These are phyloP conservation scores for Dryas drummondii DNA, from an alignment of 306 rosid species.

Conservation along the genomic window DNA sequence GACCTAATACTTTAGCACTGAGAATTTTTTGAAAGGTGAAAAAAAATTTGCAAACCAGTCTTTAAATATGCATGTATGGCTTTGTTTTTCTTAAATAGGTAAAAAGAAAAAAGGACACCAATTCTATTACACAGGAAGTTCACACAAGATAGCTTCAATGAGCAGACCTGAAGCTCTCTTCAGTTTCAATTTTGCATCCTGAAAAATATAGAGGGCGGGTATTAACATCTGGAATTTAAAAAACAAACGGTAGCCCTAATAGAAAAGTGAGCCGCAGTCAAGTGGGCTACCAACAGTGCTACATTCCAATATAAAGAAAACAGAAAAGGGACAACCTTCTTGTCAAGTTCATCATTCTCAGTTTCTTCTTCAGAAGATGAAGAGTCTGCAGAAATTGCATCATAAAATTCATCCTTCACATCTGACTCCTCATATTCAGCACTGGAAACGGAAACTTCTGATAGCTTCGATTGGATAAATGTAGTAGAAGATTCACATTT, in stretches of 20 bases:
- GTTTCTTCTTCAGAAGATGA: slow-evolving; percentile 47
- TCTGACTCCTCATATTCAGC: slow-evolving; percentile 52
- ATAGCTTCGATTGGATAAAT: slow-evolving; percentile 46
- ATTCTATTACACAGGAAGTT: background rate
- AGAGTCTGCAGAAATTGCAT: slow-evolving; percentile 72
- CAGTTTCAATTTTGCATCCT: slow-evolving; percentile 50
- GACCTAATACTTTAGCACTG: background rate
- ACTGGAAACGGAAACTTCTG: slow-evolving; percentile 43
- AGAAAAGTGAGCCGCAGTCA: background rate
- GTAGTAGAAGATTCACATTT: slow-evolving; percentile 40
- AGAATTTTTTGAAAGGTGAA: background rate
- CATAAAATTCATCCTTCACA: slow-evolving; percentile 82
- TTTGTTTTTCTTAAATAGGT: background rate
- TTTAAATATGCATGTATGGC: background rate
- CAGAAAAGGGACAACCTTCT: slow-evolving; percentile 32
- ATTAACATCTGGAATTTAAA: slow-evolving; percentile 22
- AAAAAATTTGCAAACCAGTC: background rate
- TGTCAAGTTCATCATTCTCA: slow-evolving; percentile 22
- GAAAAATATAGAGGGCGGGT: slow-evolving; percentile 19
- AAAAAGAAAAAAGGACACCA: background rate
- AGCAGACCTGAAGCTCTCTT: slow-evolving; percentile 38
- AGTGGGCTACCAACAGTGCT: background rate
- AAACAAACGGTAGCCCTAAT: background rate
- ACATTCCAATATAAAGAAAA: background rate
- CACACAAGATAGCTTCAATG: background rate